phyloP scores from a whole-genome alignment of 331 rosid species.

The Rhamnella rubrinervis region DNA sequence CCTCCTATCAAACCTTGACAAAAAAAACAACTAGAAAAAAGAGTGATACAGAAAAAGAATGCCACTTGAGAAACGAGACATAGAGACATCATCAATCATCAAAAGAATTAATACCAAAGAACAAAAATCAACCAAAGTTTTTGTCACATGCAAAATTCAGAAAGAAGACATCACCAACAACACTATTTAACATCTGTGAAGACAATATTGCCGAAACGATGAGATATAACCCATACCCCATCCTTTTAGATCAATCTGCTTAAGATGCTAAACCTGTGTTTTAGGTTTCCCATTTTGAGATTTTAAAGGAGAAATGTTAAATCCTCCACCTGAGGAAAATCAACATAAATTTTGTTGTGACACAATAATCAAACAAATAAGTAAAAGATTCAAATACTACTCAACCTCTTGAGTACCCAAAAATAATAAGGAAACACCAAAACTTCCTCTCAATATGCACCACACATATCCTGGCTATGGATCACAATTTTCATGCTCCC shows the following conservation, averaged over 20 bases:
- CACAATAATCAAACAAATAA: conserved; percentile 9
- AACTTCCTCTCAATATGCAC: conserved; percentile 96
- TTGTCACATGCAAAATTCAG: conserved; percentile 5
- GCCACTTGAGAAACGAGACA: neutral
- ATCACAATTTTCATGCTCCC: conserved; percentile 93
- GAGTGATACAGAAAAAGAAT: too few relatives aligned
- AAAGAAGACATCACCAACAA: conserved; percentile 68
- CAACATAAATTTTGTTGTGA: conserved; percentile 13
- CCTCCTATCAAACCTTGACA: too few relatives aligned
- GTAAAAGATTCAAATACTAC: conserved; percentile 17
- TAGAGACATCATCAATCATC: neutral
- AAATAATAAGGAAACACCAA: conserved; percentile 8
- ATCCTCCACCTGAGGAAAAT: conserved; percentile 81
- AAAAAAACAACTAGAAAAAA: too few relatives aligned
- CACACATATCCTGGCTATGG: conserved; percentile 95
- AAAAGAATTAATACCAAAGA: conserved; percentile 1
- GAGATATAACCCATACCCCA: conserved; percentile 95
- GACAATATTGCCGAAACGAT: conserved; percentile 97
- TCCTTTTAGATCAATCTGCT: conserved; percentile 97
- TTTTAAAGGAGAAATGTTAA: conserved; percentile 84
- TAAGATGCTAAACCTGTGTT: conserved; percentile 97
- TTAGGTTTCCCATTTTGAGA: conserved; percentile 92
- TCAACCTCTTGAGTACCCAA: conserved; percentile 13
- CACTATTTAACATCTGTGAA: conserved; percentile 92
- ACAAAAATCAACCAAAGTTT: neutral